Evolutionary conservation across 129 eudicot genomes (phyloP).

Genomic region (Daucus carota): DNA sequence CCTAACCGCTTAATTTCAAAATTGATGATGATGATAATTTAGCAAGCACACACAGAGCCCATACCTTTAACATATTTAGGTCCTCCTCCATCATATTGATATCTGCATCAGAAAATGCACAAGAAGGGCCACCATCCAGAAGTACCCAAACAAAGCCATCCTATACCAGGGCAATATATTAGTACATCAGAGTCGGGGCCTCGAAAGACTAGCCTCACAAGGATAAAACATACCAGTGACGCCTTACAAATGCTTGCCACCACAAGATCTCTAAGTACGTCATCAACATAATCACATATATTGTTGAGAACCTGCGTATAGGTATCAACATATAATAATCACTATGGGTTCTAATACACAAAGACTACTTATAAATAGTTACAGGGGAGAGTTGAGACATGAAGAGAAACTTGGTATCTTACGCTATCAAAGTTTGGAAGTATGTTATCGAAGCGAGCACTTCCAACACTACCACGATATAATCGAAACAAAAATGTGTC

Average conservation of each 20-base stretch:
- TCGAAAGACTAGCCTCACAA: background rate
- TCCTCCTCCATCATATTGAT: conserved; percentile 71
- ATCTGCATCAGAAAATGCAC: conserved; percentile 88
- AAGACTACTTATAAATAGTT: conserved; percentile 2
- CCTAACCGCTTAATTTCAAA: background rate
- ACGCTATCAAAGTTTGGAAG: conserved; percentile 76
- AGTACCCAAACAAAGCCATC: conserved; percentile 89
- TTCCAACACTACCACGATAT: conserved; percentile 76
- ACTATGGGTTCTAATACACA: conserved; percentile 2
- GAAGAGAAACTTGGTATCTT: conserved; percentile 24
- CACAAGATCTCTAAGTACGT: conserved; percentile 64
- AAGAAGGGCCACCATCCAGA: conserved; percentile 92
- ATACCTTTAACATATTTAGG: conserved; percentile 67
- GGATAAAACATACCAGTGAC: conserved; percentile 46
- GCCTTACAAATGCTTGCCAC: conserved; percentile 84
- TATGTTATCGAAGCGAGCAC: conserved; percentile 63
- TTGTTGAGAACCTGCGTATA: conserved; percentile 58
- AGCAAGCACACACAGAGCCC: background rate
- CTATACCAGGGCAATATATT: conserved; percentile 31
- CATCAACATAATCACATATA: conserved; percentile 63
- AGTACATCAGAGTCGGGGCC: conserved; percentile 12
- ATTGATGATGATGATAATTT: too few relatives aligned
- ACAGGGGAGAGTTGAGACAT: background rate
- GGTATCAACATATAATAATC: background rate
- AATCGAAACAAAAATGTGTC: conserved; percentile 54